These are phyloP conservation scores for Aureobasidium sp. DNA, from an alignment of 2,329 filamentous ascomycete species.

Conservation along the genomic window DNA sequence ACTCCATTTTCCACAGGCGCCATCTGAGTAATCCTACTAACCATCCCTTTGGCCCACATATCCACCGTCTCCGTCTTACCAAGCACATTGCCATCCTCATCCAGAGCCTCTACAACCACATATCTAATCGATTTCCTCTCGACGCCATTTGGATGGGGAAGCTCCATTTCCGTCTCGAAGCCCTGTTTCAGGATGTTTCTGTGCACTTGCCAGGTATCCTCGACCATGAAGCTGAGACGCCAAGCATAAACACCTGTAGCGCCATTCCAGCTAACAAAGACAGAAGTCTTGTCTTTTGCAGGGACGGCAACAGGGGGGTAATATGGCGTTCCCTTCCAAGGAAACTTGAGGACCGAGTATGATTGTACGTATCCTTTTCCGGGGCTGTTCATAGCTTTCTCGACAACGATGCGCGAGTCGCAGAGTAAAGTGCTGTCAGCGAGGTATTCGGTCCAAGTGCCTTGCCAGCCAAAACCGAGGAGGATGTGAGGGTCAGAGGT, in stretches of 20 bases:
- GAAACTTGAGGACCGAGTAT: conserved; percentile 45
- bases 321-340: conserved; percentile 38
- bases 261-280: conserved; percentile 49
- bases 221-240: conserved; percentile 33
- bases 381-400: conserved; percentile 15
- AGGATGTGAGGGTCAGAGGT: conserved; percentile 37
- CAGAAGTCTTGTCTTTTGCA: conserved; percentile 23
- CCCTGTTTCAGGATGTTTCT: conserved; percentile 19
- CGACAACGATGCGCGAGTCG: conserved; percentile 39
- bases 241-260: conserved; percentile 40
- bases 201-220: neutral
- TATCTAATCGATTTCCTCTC: conserved; percentile 17
- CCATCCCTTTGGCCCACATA: neutral
- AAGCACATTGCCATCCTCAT: conserved; percentile 16
- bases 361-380: conserved; percentile 28
- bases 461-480: conserved; percentile 47
- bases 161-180: conserved; percentile 35
- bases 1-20: neutral
- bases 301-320: conserved; percentile 28
- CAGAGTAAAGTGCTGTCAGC: conserved; percentile 44
- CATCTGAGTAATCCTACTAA: conserved; percentile 1
- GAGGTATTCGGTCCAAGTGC: conserved; percentile 34
- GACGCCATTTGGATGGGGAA: conserved; percentile 15
- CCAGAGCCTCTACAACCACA: conserved; percentile 26
- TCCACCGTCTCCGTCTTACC: neutral